Percentiles rank a stretch among this genome's conserved stretches.
phyloP scores from a whole-genome alignment of 345 rosid species.

The Salix brachista region DNA sequence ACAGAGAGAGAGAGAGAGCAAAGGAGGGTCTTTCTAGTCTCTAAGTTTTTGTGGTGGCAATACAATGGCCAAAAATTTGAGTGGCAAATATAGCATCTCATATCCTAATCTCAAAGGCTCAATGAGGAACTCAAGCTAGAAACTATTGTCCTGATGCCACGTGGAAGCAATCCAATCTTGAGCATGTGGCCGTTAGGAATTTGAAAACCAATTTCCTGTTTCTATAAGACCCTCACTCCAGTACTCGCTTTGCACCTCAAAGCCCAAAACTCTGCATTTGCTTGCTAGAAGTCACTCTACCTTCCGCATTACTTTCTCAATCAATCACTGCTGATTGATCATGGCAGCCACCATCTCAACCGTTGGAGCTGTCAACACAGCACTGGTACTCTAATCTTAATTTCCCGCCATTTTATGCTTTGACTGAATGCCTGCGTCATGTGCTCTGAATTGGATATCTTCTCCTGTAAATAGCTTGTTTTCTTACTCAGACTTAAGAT shows the following conservation, averaged over 20 bases:
- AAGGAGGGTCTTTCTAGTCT: background rate
- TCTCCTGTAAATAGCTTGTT: background rate
- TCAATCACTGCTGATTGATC: background rate
- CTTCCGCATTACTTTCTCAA: background rate
- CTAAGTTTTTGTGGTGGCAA: slow-evolving; percentile 8
- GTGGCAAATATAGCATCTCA: slow-evolving; percentile 25
- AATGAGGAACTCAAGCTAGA: background rate
- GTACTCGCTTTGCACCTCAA: background rate
- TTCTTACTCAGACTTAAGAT: background rate
- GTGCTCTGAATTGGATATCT: background rate
- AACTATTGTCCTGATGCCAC: slow-evolving; percentile 24
- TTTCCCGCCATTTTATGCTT: background rate
- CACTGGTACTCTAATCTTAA: slow-evolving; percentile 45
- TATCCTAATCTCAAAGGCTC: slow-evolving; percentile 14
- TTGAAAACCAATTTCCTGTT: slow-evolving; percentile 15
- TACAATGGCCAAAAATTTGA: background rate
- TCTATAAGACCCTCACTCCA: slow-evolving; percentile 19
- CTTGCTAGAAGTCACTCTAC: background rate
- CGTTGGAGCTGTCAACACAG: slow-evolving; percentile 64
- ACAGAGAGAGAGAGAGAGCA: too few relatives aligned
- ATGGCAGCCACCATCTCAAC: slow-evolving; percentile 90
- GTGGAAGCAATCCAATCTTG: slow-evolving; percentile 39
- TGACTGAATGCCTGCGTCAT: background rate
- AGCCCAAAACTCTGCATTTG: background rate
- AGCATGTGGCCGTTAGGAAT: slow-evolving; percentile 41